Conservation (phyloP, 2,329 filamentous ascomycete species). For the Pseudohalonectria lignicola region DNA sequence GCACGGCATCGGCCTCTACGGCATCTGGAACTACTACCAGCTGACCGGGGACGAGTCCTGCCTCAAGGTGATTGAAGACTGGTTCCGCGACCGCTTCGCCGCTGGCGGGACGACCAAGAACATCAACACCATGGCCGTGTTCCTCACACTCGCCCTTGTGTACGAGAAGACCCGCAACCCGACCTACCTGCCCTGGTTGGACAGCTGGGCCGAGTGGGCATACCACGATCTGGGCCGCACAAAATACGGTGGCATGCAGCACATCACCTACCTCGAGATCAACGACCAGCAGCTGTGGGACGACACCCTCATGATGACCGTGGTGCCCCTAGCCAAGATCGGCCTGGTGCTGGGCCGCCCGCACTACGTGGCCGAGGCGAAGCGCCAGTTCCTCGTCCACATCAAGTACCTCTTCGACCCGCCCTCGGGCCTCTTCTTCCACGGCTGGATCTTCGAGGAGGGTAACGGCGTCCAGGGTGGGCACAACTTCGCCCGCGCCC, state of each 20-base stretch:
- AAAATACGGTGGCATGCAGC: slow-evolving; percentile 61
- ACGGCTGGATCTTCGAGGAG: slow-evolving; percentile 69
- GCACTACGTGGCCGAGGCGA: slow-evolving; percentile 67
- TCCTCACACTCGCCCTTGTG: slow-evolving; percentile 65
- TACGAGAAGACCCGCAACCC: slow-evolving; percentile 63
- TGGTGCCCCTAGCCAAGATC: slow-evolving; percentile 70
- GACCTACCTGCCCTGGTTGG: slow-evolving; percentile 65
- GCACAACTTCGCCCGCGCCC: slow-evolving; percentile 47
- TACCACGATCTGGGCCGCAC: slow-evolving; percentile 67
- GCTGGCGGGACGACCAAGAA: slow-evolving; percentile 71
- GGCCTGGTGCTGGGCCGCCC: slow-evolving; percentile 58
- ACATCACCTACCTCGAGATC: slow-evolving; percentile 59
- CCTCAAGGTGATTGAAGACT: slow-evolving; percentile 58
- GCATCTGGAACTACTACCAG: slow-evolving; percentile 72
- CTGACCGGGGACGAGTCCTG: slow-evolving; percentile 51
- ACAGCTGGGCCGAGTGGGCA: slow-evolving; percentile 74
- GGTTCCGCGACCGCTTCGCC: slow-evolving; percentile 59
- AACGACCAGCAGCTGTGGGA: slow-evolving; percentile 75
- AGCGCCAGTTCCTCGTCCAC: slow-evolving; percentile 66
- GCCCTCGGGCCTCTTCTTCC: slow-evolving; percentile 63
- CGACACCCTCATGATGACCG: slow-evolving; percentile 83
- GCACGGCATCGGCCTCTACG: slow-evolving; percentile 69
- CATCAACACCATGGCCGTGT: slow-evolving; percentile 75
- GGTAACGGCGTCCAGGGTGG: slow-evolving; percentile 26
- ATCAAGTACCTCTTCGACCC: slow-evolving; percentile 70